phyloP scores from a whole-genome alignment of 1,139 yeast species.

The Protomyces inouyei region DNA sequence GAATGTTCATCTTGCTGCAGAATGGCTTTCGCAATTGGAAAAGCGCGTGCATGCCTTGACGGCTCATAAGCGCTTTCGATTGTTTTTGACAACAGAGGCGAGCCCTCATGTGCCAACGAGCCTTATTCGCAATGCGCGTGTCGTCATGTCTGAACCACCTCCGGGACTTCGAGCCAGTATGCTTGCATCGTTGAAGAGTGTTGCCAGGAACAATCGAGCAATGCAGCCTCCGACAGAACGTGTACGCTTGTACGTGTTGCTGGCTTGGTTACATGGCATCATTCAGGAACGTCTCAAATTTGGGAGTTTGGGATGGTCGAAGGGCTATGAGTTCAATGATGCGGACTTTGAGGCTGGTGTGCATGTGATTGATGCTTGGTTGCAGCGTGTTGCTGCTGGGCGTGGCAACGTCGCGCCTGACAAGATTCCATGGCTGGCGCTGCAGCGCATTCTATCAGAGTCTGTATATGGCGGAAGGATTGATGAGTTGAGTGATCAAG shows the following conservation, averaged over 20 bases:
- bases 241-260: slow-evolving; percentile 49
- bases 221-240: slow-evolving; percentile 45
- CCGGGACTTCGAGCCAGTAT: slow-evolving; percentile 56
- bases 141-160: slow-evolving; percentile 56
- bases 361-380: slow-evolving; percentile 45
- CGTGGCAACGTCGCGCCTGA: slow-evolving; percentile 47
- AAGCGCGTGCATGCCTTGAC: slow-evolving; percentile 43
- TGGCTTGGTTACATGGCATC: slow-evolving; percentile 67
- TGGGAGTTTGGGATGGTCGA: slow-evolving; percentile 59
- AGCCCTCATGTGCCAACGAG: slow-evolving; percentile 52
- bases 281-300: slow-evolving; percentile 57
- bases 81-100: slow-evolving; percentile 59
- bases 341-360: slow-evolving; percentile 53
- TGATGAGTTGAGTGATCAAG: slow-evolving; percentile 47
- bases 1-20: slow-evolving; percentile 66
- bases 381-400: slow-evolving; percentile 37
- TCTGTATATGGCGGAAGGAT: slow-evolving; percentile 74
- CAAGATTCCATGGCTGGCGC: slow-evolving; percentile 54
- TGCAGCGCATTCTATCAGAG: slow-evolving; percentile 50
- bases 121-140: slow-evolving; percentile 50
- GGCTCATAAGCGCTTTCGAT: slow-evolving; percentile 43
- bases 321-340: slow-evolving; percentile 64
- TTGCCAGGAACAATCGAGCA: slow-evolving; percentile 32
- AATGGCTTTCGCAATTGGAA: slow-evolving; percentile 57
- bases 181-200: slow-evolving; percentile 39